Conservation (phyloP, 2,329 filamentous ascomycete genomes). For the Lecanicillium sp. region DNA sequence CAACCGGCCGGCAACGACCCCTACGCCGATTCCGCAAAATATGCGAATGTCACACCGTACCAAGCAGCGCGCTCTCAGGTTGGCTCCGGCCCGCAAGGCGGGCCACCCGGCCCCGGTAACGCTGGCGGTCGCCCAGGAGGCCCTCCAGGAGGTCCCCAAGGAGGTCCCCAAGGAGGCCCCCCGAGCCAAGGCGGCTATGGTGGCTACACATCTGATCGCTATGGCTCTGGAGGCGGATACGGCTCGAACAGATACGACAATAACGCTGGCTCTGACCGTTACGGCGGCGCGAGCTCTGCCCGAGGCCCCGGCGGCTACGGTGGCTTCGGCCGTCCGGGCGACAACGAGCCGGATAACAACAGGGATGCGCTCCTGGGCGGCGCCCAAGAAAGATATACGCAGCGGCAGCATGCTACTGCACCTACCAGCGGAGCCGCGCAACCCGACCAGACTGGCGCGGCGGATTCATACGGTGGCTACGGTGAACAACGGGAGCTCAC, state of each 20-base stretch:
- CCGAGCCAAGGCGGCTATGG: constrained; percentile 16
- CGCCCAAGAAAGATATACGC: constrained; percentile 41
- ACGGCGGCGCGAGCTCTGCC: constrained; percentile 21
- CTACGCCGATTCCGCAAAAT: constrained; percentile 42
- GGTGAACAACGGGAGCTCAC: constrained; percentile 71
- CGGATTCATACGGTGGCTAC: constrained; percentile 41
- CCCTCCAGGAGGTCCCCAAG: constrained; percentile 16
- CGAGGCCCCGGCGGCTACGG: constrained; percentile 53
- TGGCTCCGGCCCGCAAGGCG: constrained; percentile 20
- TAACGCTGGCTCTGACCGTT: constrained; percentile 20
- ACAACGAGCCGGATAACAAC: constrained; percentile 40
- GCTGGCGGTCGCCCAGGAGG: constrained; percentile 19
- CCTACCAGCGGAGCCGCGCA: constrained; percentile 14
- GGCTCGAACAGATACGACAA: constrained; percentile 45
- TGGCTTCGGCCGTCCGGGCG: constrained; percentile 42
- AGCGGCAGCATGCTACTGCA: constrained; percentile 22
- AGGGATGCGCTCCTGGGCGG: constrained; percentile 57
- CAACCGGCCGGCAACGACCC: constrained; percentile 34
- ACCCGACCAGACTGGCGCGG: constrained; percentile 8
- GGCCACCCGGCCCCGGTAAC: constrained; percentile 26
- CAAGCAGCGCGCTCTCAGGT: constrained; percentile 33
- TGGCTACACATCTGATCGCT: constrained; percentile 48
- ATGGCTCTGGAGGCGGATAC: constrained; percentile 43
- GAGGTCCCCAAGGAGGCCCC: constrained; percentile 12
- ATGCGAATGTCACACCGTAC: constrained; percentile 37